Percentiles rank a stretch among this genome's conserved stretches.
Evolutionary conservation across 441 rosid species (phyloP).

Genomic region (Bocquillonia castaneifolia): DNA sequence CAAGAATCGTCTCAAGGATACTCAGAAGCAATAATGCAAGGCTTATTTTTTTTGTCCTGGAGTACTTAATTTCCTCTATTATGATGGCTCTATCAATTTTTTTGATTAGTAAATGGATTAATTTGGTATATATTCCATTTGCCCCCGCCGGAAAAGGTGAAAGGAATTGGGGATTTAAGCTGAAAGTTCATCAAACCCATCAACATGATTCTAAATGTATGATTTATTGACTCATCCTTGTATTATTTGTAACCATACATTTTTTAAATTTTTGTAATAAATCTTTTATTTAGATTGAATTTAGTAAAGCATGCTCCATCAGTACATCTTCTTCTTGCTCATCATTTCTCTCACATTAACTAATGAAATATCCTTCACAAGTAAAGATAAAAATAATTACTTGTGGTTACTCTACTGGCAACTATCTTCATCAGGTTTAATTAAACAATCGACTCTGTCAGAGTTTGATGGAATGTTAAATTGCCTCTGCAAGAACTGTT

Average conservation of each 20-base stretch:
- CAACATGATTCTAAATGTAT: conserved; percentile 2
- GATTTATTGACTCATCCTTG: neutral
- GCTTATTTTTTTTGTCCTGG: neutral
- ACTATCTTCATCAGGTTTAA: too few species aligned
- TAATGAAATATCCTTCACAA: too few species aligned
- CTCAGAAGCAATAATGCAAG: conserved; percentile 19
- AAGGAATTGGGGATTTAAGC: neutral
- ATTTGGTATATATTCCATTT: neutral
- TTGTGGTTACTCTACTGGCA: too few species aligned
- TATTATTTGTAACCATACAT: neutral
- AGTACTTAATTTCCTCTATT: neutral
- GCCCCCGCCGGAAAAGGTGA: neutral
- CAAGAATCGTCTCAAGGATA: conserved; percentile 21
- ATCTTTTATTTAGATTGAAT: neutral
- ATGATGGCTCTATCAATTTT: neutral
- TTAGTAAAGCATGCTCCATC: neutral
- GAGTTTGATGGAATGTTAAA: too few species aligned
- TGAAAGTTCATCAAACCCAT: neutral
- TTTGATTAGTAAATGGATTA: conserved; percentile 14
- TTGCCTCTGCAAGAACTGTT: too few species aligned
- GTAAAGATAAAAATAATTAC: too few species aligned
- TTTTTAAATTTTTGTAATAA: neutral
- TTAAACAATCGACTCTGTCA: too few species aligned
- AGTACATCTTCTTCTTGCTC: too few species aligned
- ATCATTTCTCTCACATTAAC: too few species aligned